phyloP scores from a whole-genome alignment of 805 yeast genomes.

The Kodamaea hsintzibuensis region DNA sequence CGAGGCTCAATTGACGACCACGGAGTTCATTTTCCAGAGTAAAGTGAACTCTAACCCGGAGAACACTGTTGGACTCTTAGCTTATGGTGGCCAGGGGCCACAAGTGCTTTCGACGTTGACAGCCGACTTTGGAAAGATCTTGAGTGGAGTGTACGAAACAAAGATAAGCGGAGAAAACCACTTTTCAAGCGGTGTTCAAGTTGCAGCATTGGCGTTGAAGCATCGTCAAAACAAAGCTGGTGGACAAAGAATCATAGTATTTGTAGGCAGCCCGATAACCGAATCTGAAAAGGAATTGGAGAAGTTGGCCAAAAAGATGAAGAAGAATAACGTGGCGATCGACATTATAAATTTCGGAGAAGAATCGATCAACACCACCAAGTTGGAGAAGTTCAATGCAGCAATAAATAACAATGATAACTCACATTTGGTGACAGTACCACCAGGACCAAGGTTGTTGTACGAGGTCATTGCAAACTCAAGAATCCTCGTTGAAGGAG shows the following conservation, averaged over 20 bases:
- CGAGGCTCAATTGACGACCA: slow-evolving; percentile 90
- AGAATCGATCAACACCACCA: slow-evolving; percentile 70
- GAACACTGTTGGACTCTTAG: slow-evolving; percentile 86
- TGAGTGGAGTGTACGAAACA: slow-evolving; percentile 80
- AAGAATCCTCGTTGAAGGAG: slow-evolving; percentile 69
- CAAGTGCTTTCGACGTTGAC: slow-evolving; percentile 88
- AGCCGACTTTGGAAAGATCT: slow-evolving; percentile 79
- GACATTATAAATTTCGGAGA: slow-evolving; percentile 94
- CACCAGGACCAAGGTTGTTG: slow-evolving; percentile 83
- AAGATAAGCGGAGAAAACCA: slow-evolving; percentile 67
- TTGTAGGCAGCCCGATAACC: slow-evolving; percentile 82
- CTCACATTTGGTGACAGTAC: slow-evolving; percentile 80
- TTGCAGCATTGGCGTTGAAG: slow-evolving; percentile 86
- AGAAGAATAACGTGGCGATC: slow-evolving; percentile 87
- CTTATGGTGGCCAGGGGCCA: slow-evolving; percentile 84
- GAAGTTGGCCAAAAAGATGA: slow-evolving; percentile 85
- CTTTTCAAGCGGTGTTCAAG: slow-evolving; percentile 83
- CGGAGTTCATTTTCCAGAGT: slow-evolving; percentile 80
- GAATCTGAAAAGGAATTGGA: slow-evolving; percentile 72
- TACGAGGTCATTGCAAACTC: slow-evolving; percentile 81
- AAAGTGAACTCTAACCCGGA: slow-evolving; percentile 91
- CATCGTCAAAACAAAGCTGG: slow-evolving; percentile 95
- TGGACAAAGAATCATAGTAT: slow-evolving; percentile 84
- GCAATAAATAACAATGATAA: slow-evolving; percentile 74
- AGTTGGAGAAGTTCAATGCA: slow-evolving; percentile 76